Evolutionary conservation across 352 stramenopile genomes (phyloP).

Genomic region (Phytopythium aichiense): DNA sequence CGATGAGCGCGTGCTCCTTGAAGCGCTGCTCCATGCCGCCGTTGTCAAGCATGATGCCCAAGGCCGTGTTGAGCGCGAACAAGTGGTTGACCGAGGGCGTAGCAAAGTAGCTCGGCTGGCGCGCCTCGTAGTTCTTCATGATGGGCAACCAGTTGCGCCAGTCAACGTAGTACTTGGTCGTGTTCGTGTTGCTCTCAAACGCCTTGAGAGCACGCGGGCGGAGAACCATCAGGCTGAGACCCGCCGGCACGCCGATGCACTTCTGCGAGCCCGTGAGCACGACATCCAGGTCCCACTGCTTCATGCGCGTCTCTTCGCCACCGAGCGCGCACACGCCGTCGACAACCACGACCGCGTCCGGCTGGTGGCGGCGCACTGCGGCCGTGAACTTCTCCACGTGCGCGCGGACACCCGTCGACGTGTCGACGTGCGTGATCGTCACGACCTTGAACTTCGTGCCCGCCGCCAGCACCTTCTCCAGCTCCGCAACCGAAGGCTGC

Average conservation of each 20-base stretch:
- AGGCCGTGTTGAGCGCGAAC: slow-evolving; percentile 59
- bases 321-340: slow-evolving; percentile 69
- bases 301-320: slow-evolving; percentile 76
- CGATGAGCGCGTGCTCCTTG: slow-evolving; percentile 54
- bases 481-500: slow-evolving; percentile 43
- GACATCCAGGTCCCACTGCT: slow-evolving; percentile 75
- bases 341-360: slow-evolving; percentile 58
- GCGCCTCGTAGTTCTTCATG: slow-evolving; percentile 83
- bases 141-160: slow-evolving; percentile 80
- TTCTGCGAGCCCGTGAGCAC: slow-evolving; percentile 80
- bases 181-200: slow-evolving; percentile 55
- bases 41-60: slow-evolving; percentile 69
- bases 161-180: slow-evolving; percentile 67
- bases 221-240: slow-evolving; percentile 61
- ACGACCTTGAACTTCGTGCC: slow-evolving; percentile 54
- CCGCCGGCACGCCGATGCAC: slow-evolving; percentile 66
- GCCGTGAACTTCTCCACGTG: slow-evolving; percentile 56
- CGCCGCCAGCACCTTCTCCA: slow-evolving; percentile 36
- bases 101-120: slow-evolving; percentile 71
- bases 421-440: slow-evolving; percentile 79
- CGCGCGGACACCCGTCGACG: slow-evolving; percentile 64
- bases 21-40: slow-evolving; percentile 79
- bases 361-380: slow-evolving; percentile 51
- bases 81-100: slow-evolving; percentile 79
- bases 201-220: slow-evolving; percentile 59